Evolutionary conservation across 2,329 filamentous ascomycete genomes (phyloP).

Genomic region (Pyrenophora graminea): DNA sequence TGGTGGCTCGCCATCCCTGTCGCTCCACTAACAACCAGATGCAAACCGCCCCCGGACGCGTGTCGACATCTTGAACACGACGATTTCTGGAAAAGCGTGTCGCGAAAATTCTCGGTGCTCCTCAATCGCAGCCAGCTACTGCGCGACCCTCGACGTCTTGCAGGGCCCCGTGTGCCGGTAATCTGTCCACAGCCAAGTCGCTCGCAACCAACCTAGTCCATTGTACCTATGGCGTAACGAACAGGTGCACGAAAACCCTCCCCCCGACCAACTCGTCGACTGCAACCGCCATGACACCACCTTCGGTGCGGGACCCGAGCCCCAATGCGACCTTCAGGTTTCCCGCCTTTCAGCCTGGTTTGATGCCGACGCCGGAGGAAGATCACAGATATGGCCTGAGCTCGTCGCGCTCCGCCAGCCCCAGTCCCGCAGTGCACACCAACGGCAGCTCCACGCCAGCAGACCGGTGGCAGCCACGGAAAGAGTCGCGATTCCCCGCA

Average conservation of each 20-base stretch:
- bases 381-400: constrained; percentile 36
- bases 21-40: constrained; percentile 17
- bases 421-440: constrained; percentile 28
- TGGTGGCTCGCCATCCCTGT: constrained; percentile 15
- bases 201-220: constrained; percentile 2
- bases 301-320: constrained; percentile 34
- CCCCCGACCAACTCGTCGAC: constrained; percentile 15
- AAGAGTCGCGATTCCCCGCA: constrained; percentile 55
- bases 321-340: constrained; percentile 50
- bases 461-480: constrained; percentile 67
- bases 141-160: neutral
- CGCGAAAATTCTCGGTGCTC: constrained; percentile 2
- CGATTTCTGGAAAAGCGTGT: constrained; percentile 8
- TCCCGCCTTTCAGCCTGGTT: constrained; percentile 51
- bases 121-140: constrained; percentile 3
- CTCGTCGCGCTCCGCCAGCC: constrained; percentile 42
- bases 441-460: constrained; percentile 41
- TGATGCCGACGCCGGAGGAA: constrained; percentile 46
- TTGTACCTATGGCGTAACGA: constrained; percentile 40
- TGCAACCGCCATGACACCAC: constrained; percentile 35
- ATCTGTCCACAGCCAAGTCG: neutral
- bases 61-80: constrained; percentile 24
- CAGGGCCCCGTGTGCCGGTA: neutral
- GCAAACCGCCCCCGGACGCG: constrained; percentile 31
- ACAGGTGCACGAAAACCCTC: constrained; percentile 14